Percentiles rank a stretch among this genome's conserved stretches.
These are phyloP conservation scores for Dissophora globulifera DNA, from an alignment of 192 early-diverging fungal genomes.

Conservation along the genomic window DNA sequence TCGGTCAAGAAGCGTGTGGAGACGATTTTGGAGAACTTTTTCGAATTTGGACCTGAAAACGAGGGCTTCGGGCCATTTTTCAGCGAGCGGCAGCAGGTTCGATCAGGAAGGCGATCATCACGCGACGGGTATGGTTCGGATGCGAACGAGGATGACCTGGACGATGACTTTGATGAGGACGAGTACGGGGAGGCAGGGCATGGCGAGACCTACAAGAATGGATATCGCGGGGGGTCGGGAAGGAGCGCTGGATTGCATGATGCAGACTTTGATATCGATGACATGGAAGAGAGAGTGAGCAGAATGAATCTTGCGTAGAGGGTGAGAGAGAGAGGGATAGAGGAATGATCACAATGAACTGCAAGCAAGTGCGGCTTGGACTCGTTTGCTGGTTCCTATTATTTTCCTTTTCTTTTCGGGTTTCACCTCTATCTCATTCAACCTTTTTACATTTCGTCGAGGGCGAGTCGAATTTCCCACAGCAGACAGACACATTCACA, in stretches of 20 bases:
- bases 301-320: slow-evolving; percentile 28
- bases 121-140: slow-evolving; percentile 36
- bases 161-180: slow-evolving; percentile 42
- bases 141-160: slow-evolving; percentile 27
- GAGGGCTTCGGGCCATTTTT: slow-evolving; percentile 53
- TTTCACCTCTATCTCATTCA: too few relatives aligned
- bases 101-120: neutral
- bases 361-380: too few relatives aligned
- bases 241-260: neutral
- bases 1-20: slow-evolving; percentile 49
- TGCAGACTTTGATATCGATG: slow-evolving; percentile 50
- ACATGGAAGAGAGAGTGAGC: slow-evolving; percentile 47
- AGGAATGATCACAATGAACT: too few relatives aligned
- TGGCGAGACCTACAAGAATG: slow-evolving; percentile 2
- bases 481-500: too few relatives aligned
- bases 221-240: slow-evolving; percentile 4
- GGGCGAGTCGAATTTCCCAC: too few relatives aligned
- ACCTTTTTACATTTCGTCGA: too few relatives aligned
- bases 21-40: slow-evolving; percentile 52
- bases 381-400: too few relatives aligned
- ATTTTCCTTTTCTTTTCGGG: too few relatives aligned
- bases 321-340: too few relatives aligned
- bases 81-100: slow-evolving; percentile 16
- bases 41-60: slow-evolving; percentile 52
- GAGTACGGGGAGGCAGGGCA: slow-evolving; percentile 4